Evolutionary conservation across 169 alveolate genomes (phyloP), one percentile per base, ranked within the genome.

Genomic region (Eimeria necatrix): DNA sequence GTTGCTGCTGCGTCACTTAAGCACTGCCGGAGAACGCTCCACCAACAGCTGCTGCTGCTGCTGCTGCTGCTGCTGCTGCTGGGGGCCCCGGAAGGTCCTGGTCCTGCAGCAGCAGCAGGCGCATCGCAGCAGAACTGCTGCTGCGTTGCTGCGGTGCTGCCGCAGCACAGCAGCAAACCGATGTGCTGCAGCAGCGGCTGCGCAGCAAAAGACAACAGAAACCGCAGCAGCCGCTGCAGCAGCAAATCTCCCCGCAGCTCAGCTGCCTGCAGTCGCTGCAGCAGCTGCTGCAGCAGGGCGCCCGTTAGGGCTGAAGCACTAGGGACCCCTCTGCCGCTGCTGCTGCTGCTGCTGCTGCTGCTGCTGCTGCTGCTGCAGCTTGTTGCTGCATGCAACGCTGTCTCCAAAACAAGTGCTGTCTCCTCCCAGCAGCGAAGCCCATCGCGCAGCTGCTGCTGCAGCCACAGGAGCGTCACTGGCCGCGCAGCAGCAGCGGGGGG

Each of bases 391-490:
- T n/a, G 12, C 32, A 68, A 24, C 12, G 78, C 78, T 6, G 46
- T 9, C 46, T 68, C 78, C 10, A 68, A 7, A 68, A 22, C 24
- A 9, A 6, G 32, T 7, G 78, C 78, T 7, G 32, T 12, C n/a
- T 68, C 46, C 78, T 9, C 24, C 78, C 78, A 68, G 78, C 78
- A 68, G 78, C 78, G 12, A 10, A 68, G 78, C 20, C 32, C 46
- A 6, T 9, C 46, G 46, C n/a, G 12, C 41, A 68, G 78, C 78
- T 18, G 46, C n/a, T 68, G 46, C 46, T 68, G 78, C 78, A 68
- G 78, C 78, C 78, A 68, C 78, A 68, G 24, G 32, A 68, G 78
- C 78, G 78, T 68, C 41, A 20, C 41, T 8, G 78, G 78, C 9
- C 78, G 78, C 6, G n/a, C 24, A 24, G 64, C 8, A 14, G 64